Base-by-base conservation (phyloP, 306 rosid genomes). In the Cajanus cajan region DNA sequence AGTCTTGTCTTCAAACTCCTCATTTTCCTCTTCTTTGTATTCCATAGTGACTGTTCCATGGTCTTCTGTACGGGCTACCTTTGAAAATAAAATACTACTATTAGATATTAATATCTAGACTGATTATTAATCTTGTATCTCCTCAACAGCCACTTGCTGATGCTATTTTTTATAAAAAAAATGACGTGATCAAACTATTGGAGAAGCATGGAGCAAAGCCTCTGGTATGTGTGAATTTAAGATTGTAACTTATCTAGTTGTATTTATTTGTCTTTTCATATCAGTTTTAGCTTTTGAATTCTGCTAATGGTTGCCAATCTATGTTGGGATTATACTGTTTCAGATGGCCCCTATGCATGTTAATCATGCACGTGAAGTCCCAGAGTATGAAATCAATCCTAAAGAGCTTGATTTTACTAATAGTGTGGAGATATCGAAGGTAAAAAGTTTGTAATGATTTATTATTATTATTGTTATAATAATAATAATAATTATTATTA, bases 161-260 rank as follows among this genome's bases (percentile, higher is more conserved):
- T 91, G 99, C 99, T 31, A 80, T 90, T 70, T 82, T 76, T 82
- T 93, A 93, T 75, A 84, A 91, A 71, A 86, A 91, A 44, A 79
- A 83, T 21, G 92, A 89, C 2, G 97, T 96, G 58, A 93, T 96
- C 83, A 89, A 91, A 75, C 79, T 89, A 54, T 80, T 96, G 90
- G 99, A 96, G 89, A 90, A 87, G 77, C 86, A 88, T 62, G 99
- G 99, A 43, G 98, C 99, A n/a, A 91, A 93, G 90, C 90, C 88
- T 82, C 66, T 83, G 94, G 99, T 96, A 14, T 2, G 92, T 63
- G 25, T 71, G 55, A 40, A 37, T 69, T 75, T 79, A 76, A 71
- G 40, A 77, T 57, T 39, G 51, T 65, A 74, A 86, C 57, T 83
- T 82, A 71, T 77, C 76, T 16, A 85, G 85, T 76, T 68, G 78